phyloP scores from a whole-genome alignment of 495 filamentous ascomycete genomes.

The Aspergillus diversus region DNA sequence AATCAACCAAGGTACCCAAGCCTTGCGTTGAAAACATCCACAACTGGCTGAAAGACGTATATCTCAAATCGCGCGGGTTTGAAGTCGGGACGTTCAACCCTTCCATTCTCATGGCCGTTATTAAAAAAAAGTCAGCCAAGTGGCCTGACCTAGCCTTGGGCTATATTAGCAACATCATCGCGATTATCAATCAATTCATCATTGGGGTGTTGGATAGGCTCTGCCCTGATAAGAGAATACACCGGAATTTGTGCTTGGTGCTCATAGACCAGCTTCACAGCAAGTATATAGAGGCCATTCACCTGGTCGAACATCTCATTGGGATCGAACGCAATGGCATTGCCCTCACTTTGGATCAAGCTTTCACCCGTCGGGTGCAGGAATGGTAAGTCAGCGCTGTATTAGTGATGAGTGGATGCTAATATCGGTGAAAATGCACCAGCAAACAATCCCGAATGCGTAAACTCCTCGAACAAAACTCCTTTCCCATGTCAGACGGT shows the following conservation, averaged over 20 bases:
- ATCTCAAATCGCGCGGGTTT: constrained; percentile 38
- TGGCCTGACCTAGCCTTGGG: constrained; percentile 52
- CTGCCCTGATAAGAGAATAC: constrained; percentile 44
- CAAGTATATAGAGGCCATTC: constrained; percentile 48
- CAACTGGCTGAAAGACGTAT: constrained; percentile 35
- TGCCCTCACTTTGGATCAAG: constrained; percentile 56
- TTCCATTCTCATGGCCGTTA: constrained; percentile 45
- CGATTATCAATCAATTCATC: constrained; percentile 53
- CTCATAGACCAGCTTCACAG: constrained; percentile 47
- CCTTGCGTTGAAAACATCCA: constrained; percentile 27
- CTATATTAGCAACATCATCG: constrained; percentile 52
- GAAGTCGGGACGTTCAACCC: constrained; percentile 45
- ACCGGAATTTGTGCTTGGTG: constrained; percentile 38
- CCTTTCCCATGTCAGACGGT: constrained; percentile 1
- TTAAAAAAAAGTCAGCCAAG: constrained; percentile 58
- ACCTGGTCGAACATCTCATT: constrained; percentile 51
- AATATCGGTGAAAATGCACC: neutral
- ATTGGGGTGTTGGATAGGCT: constrained; percentile 33
- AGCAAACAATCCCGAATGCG: constrained; percentile 21
- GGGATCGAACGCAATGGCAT: constrained; percentile 48
- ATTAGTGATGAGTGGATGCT: no score
- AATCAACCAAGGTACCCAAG: neutral
- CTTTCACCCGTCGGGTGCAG: constrained; percentile 55
- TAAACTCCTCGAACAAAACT: constrained; percentile 2
- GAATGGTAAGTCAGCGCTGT: constrained; percentile 21